These are phyloP conservation scores for Uronychia setigera DNA, from an alignment of 73 alveolate genomes.

Conservation along the genomic window DNA sequence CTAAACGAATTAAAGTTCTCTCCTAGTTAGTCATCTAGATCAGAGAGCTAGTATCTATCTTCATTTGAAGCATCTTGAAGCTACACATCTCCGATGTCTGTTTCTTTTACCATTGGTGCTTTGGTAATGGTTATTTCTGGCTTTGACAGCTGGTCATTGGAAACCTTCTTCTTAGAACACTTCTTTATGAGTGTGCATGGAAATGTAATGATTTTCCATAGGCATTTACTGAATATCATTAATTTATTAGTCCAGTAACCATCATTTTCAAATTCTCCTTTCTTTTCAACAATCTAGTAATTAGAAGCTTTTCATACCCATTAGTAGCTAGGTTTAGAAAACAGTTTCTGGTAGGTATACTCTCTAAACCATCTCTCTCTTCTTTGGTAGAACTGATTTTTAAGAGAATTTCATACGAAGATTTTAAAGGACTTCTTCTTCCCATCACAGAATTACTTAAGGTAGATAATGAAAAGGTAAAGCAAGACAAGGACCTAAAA, in stretches of 20 bases:
- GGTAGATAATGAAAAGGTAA: too few species aligned
- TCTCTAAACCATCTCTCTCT: not conserved
- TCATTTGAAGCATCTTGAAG: too few species aligned
- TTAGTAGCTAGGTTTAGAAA: not conserved
- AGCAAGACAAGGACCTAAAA: too few species aligned
- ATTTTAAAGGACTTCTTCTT: too few species aligned
- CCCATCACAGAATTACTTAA: too few species aligned
- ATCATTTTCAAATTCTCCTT: not conserved
- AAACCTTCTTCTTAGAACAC: not conserved
- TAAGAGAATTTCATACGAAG: not conserved
- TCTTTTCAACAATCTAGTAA: not conserved
- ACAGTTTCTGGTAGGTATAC: not conserved
- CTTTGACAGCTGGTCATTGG: too few species aligned
- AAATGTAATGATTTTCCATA: not conserved
- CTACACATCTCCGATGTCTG: too few species aligned
- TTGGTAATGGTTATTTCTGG: too few species aligned
- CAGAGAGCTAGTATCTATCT: too few species aligned
- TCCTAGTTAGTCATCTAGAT: too few species aligned
- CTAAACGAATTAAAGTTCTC: too few species aligned
- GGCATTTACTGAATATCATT: not conserved
- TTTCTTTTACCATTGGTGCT: too few species aligned
- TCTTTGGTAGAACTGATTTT: not conserved
- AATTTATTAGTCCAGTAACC: not conserved
- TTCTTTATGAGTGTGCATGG: not conserved
- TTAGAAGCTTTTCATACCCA: not conserved